Conservation (phyloP, 306 rosid genomes). For the Inga leiocalycina region DNA sequence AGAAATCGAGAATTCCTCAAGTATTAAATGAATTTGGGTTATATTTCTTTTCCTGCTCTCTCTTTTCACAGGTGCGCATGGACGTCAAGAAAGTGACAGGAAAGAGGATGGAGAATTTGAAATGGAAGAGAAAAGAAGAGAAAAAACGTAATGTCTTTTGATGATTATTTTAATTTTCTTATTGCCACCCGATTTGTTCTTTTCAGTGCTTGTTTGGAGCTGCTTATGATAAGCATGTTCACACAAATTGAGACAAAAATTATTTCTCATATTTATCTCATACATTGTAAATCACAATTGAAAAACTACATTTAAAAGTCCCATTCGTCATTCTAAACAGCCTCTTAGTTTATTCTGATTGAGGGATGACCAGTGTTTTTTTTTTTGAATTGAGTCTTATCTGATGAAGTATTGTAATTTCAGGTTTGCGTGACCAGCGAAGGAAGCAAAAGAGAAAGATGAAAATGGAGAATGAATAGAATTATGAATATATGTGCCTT, state of each 20-base stretch:
- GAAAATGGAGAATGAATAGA: conserved; percentile 41
- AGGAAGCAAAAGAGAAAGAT: conserved; percentile 63
- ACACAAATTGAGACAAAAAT: too few relatives aligned
- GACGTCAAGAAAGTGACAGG: conserved; percentile 53
- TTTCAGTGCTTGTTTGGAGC: too few relatives aligned
- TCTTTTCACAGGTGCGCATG: conserved; percentile 66
- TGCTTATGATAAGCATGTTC: too few relatives aligned
- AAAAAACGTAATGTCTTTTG: conserved; percentile 57
- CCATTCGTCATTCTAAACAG: too few relatives aligned
- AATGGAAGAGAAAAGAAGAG: conserved; percentile 81
- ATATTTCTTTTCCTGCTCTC: conserved; percentile 10
- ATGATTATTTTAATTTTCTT: background rate
- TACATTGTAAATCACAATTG: too few relatives aligned
- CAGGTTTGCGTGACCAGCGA: conserved; percentile 78
- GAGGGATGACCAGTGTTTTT: background rate
- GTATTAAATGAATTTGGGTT: background rate
- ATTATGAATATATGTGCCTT: background rate
- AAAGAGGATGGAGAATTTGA: conserved; percentile 53
- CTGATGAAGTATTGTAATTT: conserved; percentile 19
- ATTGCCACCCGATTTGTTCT: background rate
- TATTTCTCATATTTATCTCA: too few relatives aligned
- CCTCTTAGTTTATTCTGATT: background rate
- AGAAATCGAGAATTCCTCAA: background rate
- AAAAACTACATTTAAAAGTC: too few relatives aligned
- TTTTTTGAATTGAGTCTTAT: background rate